Evolutionary conservation across 106 monocot genomes (phyloP).

Genomic region (Agapanthus africanus): DNA sequence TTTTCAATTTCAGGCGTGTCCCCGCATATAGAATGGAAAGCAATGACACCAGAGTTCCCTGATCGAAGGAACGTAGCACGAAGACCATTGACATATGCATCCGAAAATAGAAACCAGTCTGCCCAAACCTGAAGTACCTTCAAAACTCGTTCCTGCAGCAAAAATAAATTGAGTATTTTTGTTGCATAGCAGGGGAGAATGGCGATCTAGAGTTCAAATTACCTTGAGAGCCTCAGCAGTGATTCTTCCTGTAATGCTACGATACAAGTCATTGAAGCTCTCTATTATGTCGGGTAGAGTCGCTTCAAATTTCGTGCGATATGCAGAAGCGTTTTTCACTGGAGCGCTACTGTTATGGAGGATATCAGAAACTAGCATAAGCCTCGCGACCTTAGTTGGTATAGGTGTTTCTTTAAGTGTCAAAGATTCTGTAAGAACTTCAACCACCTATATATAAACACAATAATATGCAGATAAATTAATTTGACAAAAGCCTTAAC

Average conservation of each 20-base stretch:
- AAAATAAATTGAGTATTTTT: slow-evolving; percentile 8
- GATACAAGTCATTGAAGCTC: slow-evolving; percentile 93
- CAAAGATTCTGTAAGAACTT: slow-evolving; percentile 92
- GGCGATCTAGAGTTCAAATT: background rate
- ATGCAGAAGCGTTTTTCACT: slow-evolving; percentile 60
- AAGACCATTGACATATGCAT: slow-evolving; percentile 91
- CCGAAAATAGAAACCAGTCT: slow-evolving; percentile 99
- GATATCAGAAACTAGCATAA: slow-evolving; percentile 99
- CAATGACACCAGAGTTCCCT: slow-evolving; percentile 73
- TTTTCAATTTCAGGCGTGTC: slow-evolving; percentile 85
- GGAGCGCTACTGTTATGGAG: slow-evolving; percentile 75
- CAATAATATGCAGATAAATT: background rate
- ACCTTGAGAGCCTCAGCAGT: slow-evolving; percentile 99
- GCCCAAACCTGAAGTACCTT: slow-evolving; percentile 99
- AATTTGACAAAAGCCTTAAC: background rate
- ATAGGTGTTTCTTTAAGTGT: slow-evolving; percentile 96
- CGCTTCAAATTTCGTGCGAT: slow-evolving; percentile 94
- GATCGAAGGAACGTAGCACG: slow-evolving; percentile 86
- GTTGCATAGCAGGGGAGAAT: background rate
- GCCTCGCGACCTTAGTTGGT: slow-evolving; percentile 95
- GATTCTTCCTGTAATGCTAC: slow-evolving; percentile 94
- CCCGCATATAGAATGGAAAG: slow-evolving; percentile 85
- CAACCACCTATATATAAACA: slow-evolving; percentile 61
- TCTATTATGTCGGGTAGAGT: slow-evolving; percentile 91
- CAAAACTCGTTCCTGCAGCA: slow-evolving; percentile 78